phyloP scores from a whole-genome alignment of 768 basidiomycete species.

The Myochromella boudieri region DNA sequence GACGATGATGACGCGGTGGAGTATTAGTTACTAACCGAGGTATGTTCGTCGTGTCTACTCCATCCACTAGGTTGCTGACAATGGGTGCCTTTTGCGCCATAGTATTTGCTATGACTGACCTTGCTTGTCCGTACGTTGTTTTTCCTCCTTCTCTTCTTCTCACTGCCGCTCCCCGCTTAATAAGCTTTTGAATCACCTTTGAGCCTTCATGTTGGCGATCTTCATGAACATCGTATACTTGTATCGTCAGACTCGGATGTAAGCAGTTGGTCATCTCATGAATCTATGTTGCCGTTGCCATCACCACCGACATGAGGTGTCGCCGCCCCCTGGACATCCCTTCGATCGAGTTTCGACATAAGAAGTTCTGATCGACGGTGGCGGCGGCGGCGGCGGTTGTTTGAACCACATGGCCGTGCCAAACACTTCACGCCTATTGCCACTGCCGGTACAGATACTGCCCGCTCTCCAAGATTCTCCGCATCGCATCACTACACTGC shows the following conservation, averaged over 20 bases:
- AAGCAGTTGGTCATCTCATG: slow-evolving; percentile 8
- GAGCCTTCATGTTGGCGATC: background rate
- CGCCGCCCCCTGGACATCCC: background rate
- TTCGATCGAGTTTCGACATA: slow-evolving; percentile 1
- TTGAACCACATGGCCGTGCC: slow-evolving; percentile 2
- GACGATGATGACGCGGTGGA: slow-evolving; percentile 84
- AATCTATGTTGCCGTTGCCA: slow-evolving; percentile 7
- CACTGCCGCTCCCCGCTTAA: slow-evolving; percentile 19
- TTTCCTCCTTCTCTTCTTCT: slow-evolving; percentile 20
- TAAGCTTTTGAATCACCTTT: slow-evolving; percentile 3
- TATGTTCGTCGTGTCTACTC: slow-evolving; percentile 5
- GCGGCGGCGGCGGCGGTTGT: slow-evolving; percentile 11
- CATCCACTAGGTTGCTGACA: background rate
- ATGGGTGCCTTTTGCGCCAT: background rate
- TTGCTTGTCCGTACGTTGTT: slow-evolving; percentile 30
- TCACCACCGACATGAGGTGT: no score
- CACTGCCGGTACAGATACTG: no score
- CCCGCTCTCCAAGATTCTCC: no score
- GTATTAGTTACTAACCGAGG: slow-evolving; percentile 47
- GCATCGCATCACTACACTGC: no score
- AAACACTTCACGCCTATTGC: slow-evolving; percentile 6
- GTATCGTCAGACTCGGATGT: slow-evolving; percentile 4
- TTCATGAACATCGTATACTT: background rate
- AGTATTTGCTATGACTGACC: slow-evolving; percentile 15
- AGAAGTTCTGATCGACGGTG: slow-evolving; percentile 5